Base-by-base conservation (phyloP, 345 rosid species). In the Citrus glauca region DNA sequence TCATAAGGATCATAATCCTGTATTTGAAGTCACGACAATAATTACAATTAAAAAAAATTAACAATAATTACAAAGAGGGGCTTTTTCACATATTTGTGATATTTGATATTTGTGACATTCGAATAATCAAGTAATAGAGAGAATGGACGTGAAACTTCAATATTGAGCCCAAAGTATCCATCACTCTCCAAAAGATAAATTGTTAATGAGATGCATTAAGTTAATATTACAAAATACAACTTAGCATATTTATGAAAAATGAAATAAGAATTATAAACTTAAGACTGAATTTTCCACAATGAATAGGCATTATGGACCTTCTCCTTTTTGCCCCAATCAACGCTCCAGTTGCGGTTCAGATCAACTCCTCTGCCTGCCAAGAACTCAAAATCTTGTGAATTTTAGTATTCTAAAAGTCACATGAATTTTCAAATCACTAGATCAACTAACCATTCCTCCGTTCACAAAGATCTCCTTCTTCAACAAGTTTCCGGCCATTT, bases 271-370 rank as follows among this genome's bases (percentile, higher is more conserved):
- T 14, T 55, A 57, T 37, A 60, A 74, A 73, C 55, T 72, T 75
- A 22, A 22, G 32, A 63, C 62, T 57, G 42, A 35, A 56, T 42
- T 0, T 35, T 35, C 40, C 30, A 66, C 68, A 59, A 3, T 62
- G 55, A 59, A 71, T 25, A 72, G 59, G 20, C 62, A 79, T 16
- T 55, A 53, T 69, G 61, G 35, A 94, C 99, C 94, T 97, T 89
- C 86, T 97, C 99, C 82, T 94, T 97, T 86, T 90, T 97, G 61
- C 98, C 99, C 99, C 99, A 94, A 78, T 97, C 98, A 65, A 97
- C 98, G 35, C 96, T 91, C 99, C 99, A 97, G 66, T 97, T 97
- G 75, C 99, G 87, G 85, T 97, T 94, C 71, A 97, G 91, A 84
- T 97, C 99, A 80, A 97, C 99, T 79, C 98, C 99, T 86, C 99